Percentiles rank a stretch among this genome's conserved stretches.
Evolutionary conservation across 1,284 basidiomycete species (phyloP).

Genomic region (Sporisorium iseilematis-ciliati): DNA sequence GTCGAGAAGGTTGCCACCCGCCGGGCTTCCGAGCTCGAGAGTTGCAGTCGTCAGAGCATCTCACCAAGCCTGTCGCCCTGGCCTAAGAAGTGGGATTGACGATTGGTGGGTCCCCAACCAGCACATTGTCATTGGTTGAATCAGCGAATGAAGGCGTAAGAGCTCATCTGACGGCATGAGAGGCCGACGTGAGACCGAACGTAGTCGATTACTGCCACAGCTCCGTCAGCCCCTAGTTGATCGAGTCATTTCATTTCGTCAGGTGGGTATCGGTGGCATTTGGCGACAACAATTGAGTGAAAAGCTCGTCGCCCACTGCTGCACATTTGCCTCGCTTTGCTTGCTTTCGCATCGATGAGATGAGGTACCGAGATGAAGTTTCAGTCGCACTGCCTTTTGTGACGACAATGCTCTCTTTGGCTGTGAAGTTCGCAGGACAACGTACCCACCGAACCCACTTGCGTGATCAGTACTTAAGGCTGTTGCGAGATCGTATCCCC

Average conservation of each 20-base stretch:
- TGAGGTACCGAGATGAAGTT: not conserved
- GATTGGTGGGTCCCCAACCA: not conserved
- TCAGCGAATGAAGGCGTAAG: not conserved
- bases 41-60: not conserved
- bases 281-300: too few relatives aligned
- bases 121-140: not conserved
- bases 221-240: not conserved
- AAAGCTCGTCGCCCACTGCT: not conserved
- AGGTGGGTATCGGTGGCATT: slow-evolving; percentile 4
- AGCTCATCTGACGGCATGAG: not conserved
- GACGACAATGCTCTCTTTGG: not conserved
- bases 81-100: not conserved
- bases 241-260: slow-evolving; percentile 1
- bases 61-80: not conserved
- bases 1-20: not conserved
- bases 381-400: not conserved
- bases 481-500: not conserved
- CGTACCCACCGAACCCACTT: not conserved
- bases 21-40: not conserved
- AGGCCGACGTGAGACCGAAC: not conserved
- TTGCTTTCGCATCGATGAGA: not conserved
- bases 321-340: too few relatives aligned
- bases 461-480: slow-evolving; percentile 5
- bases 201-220: too few relatives aligned
- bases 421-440: not conserved